Evolutionary conservation across 2,329 filamentous ascomycete species (phyloP).

Genomic region (Rugonectria rugulosa): DNA sequence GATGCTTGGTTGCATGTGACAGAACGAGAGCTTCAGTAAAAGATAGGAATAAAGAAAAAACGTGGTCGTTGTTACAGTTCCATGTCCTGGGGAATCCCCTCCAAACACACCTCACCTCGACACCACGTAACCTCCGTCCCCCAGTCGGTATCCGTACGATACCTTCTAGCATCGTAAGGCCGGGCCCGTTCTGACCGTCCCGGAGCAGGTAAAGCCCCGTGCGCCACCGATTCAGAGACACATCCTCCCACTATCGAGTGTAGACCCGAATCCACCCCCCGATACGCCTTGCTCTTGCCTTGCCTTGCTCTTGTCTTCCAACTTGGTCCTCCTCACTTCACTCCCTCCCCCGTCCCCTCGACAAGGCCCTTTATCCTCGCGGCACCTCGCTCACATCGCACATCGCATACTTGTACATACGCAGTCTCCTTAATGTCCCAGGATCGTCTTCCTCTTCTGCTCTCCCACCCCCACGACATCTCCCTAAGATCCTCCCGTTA

Average conservation of each 20-base stretch:
- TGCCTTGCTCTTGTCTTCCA: constrained; percentile 1
- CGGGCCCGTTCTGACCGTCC: constrained; percentile 18
- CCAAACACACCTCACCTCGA: not conserved
- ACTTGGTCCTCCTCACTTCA: not conserved
- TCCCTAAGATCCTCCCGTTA: constrained; percentile 1
- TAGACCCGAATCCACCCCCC: not conserved
- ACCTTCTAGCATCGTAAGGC: constrained; percentile 15
- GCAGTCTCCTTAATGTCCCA: too few species aligned
- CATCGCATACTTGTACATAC: too few species aligned
- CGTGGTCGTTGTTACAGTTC: constrained; percentile 1
- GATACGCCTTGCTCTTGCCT: constrained; percentile 3
- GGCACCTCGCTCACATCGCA: too few species aligned
- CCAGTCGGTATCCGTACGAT: constrained; percentile 9
- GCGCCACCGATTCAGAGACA: constrained; percentile 8
- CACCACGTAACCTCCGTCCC: not conserved
- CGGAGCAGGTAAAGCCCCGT: constrained; percentile 12
- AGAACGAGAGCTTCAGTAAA: not conserved
- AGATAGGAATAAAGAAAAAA: not conserved
- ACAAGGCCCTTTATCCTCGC: too few species aligned
- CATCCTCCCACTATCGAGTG: not conserved
- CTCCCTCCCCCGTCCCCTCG: not conserved
- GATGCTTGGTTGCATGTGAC: too few species aligned
- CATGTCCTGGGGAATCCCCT: constrained; percentile 3
- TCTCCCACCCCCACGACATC: constrained; percentile 12
- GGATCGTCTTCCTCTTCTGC: not conserved